Evolutionary conservation across 441 rosid genomes (phyloP).

Genomic region (Metrosideros polymorpha): DNA sequence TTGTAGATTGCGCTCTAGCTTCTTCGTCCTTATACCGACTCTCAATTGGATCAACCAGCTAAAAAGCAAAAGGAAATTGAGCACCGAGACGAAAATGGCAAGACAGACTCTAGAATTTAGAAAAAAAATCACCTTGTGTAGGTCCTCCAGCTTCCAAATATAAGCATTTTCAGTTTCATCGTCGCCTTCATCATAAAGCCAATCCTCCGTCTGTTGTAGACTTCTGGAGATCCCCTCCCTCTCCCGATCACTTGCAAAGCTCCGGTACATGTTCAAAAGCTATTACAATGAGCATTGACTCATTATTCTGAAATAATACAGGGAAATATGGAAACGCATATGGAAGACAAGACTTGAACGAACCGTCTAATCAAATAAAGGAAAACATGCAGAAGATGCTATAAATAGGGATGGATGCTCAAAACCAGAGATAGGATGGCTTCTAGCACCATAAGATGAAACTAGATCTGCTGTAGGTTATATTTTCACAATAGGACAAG

Average conservation of each 20-base stretch:
- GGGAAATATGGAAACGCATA: not conserved
- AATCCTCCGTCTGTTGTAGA: slow-evolving; percentile 58
- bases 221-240: slow-evolving; percentile 44
- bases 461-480: not conserved
- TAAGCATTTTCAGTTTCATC: slow-evolving; percentile 61
- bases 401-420: not conserved
- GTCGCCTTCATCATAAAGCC: slow-evolving; percentile 67
- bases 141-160: slow-evolving; percentile 36
- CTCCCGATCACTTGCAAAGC: slow-evolving; percentile 41
- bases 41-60: slow-evolving; percentile 60
- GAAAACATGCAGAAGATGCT: not conserved
- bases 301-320: not conserved
- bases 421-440: not conserved
- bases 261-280: slow-evolving; percentile 45
- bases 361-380: not conserved
- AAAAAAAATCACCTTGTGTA: slow-evolving; percentile 36
- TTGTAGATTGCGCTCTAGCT: slow-evolving; percentile 39
- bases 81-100: not conserved
- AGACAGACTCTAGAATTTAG: not conserved
- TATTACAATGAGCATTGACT: slow-evolving; percentile 5
- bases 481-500: not conserved
- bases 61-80: not conserved
- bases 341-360: not conserved
- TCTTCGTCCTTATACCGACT: slow-evolving; percentile 50
- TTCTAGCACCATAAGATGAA: not conserved